Percentiles rank a stretch among this genome's conserved stretches.
These are phyloP conservation scores for Panaeolus cyanescens DNA, from an alignment of 768 basidiomycete genomes.

Conservation along the genomic window DNA sequence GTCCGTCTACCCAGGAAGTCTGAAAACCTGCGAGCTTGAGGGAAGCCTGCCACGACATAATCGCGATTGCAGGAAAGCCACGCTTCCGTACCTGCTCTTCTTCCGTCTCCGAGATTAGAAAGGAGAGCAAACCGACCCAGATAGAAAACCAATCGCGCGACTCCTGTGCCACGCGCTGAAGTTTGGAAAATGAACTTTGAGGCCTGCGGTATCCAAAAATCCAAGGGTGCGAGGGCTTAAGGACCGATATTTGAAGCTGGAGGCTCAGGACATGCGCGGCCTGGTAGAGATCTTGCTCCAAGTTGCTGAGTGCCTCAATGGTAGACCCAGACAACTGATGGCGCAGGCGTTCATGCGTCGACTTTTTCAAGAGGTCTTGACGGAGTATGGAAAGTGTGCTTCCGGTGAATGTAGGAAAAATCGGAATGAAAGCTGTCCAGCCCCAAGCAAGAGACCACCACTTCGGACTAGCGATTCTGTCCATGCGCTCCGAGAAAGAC, in stretches of 20 bases:
- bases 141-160: neutral
- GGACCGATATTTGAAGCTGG: neutral
- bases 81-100: neutral
- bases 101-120: neutral
- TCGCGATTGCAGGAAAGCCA: neutral
- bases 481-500: neutral
- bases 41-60: neutral
- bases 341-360: neutral
- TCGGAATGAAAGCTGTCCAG: neutral
- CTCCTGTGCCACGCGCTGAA: neutral
- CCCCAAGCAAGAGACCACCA: neutral
- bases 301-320: neutral
- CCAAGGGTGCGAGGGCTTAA: neutral
- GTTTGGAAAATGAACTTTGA: neutral
- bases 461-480: neutral
- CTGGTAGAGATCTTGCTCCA: neutral
- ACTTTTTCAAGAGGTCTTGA: neutral
- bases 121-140: neutral
- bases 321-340: neutral
- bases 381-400: neutral
- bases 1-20: neutral
- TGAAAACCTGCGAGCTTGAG: neutral
- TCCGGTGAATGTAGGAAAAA: neutral
- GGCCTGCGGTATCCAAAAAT: neutral
- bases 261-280: neutral